Conservation (phyloP, 2,329 filamentous ascomycete species). For the Xylariaceae sp. region DNA sequence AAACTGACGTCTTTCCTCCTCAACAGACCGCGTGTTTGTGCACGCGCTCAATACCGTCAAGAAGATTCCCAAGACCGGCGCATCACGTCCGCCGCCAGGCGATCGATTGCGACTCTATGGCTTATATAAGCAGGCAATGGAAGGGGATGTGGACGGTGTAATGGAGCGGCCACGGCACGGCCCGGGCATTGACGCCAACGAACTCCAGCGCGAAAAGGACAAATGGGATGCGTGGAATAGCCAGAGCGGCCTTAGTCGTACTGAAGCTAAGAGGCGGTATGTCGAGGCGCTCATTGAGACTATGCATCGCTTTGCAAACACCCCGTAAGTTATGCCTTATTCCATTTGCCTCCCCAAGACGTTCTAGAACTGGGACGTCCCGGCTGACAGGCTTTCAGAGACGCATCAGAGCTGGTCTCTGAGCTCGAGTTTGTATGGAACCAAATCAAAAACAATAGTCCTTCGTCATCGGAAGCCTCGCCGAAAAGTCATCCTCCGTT, state of each 20-base stretch:
- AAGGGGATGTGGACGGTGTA: slow-evolving; percentile 90
- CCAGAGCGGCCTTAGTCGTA: slow-evolving; percentile 75
- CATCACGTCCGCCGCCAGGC: slow-evolving; percentile 74
- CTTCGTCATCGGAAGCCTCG: slow-evolving; percentile 55
- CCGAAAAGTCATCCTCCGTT: slow-evolving; percentile 39
- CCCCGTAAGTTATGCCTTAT: slow-evolving; percentile 49
- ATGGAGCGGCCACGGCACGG: slow-evolving; percentile 70
- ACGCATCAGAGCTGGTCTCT: slow-evolving; percentile 78
- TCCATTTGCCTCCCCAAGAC: not conserved
- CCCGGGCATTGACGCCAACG: slow-evolving; percentile 44
- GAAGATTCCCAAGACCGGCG: slow-evolving; percentile 90
- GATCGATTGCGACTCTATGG: slow-evolving; percentile 93
- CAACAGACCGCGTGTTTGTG: slow-evolving; percentile 89
- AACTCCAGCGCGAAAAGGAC: slow-evolving; percentile 54
- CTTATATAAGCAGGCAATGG: slow-evolving; percentile 98
- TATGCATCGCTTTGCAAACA: slow-evolving; percentile 94
- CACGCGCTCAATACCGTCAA: slow-evolving; percentile 98
- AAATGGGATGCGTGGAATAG: slow-evolving; percentile 96
- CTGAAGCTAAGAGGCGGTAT: slow-evolving; percentile 89
- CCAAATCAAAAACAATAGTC: slow-evolving; percentile 84
- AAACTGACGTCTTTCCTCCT: slow-evolving; percentile 6
- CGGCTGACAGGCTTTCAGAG: slow-evolving; percentile 39
- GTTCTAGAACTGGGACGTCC: not conserved
- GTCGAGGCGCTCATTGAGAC: slow-evolving; percentile 92
- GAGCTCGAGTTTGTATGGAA: slow-evolving; percentile 99